phyloP scores from a whole-genome alignment of 176 grass and related monocot species.

The Secale cereale region DNA sequence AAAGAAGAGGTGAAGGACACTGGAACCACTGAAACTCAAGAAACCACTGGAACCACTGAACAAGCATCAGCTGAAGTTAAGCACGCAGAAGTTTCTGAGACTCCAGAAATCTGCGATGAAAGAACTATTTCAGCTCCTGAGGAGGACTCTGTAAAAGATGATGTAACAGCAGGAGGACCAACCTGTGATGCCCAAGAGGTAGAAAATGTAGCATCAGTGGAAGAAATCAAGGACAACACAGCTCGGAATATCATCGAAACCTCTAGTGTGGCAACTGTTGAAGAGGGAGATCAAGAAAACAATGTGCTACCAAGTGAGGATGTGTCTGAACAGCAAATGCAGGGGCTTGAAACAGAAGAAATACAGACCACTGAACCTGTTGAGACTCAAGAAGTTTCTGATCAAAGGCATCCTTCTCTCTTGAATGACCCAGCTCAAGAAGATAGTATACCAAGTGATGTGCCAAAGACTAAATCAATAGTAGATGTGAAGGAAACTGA shows the following conservation, averaged over 20 bases:
- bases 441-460: constrained; percentile 16
- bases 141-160: constrained; percentile 15
- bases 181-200: constrained; percentile 18
- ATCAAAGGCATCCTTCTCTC: neutral
- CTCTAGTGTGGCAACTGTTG: constrained; percentile 1
- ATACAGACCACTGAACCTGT: constrained; percentile 24
- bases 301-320: constrained; percentile 13
- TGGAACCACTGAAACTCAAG: constrained; percentile 26
- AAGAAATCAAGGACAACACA: constrained; percentile 26
- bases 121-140: constrained; percentile 19
- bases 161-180: constrained; percentile 21
- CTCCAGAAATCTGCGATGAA: constrained; percentile 4
- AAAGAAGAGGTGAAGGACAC: constrained; percentile 16
- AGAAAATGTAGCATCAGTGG: constrained; percentile 26
- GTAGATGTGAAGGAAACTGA: constrained; percentile 1
- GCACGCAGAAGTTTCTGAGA: neutral
- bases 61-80: constrained; percentile 15
- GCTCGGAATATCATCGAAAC: constrained; percentile 8
- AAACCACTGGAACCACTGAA: constrained; percentile 9
- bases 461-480: neutral
- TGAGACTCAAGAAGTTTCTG: constrained; percentile 31
- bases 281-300: constrained; percentile 20
- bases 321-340: neutral
- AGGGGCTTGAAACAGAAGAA: constrained; percentile 29
- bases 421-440: constrained; percentile 10